Percentiles rank a stretch among this genome's conserved stretches.
phyloP scores from a whole-genome alignment of 1,139 yeast species.

The Blastobotrys raffinosifermentans region DNA sequence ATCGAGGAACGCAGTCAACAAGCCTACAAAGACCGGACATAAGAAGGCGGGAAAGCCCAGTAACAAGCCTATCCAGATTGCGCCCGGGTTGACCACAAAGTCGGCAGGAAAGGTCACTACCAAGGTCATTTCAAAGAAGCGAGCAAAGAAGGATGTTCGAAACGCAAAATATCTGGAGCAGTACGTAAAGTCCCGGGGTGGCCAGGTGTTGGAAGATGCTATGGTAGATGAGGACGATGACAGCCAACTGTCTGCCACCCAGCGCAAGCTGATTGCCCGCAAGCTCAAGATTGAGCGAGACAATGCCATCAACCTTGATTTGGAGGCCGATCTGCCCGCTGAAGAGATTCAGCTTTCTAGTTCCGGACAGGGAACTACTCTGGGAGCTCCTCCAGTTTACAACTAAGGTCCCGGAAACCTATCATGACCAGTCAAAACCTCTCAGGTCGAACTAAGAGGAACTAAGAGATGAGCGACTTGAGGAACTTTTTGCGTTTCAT shows the following conservation, averaged over 20 bases:
- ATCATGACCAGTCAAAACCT: too few relatives aligned
- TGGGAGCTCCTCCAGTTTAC: constrained; percentile 51
- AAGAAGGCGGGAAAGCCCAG: constrained; percentile 36
- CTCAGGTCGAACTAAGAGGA: too few relatives aligned
- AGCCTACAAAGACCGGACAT: constrained; percentile 64
- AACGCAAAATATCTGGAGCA: constrained; percentile 53
- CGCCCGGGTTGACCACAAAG: constrained; percentile 46
- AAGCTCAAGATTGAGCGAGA: constrained; percentile 30
- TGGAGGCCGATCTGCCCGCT: constrained; percentile 64
- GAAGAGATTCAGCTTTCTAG: constrained; percentile 42
- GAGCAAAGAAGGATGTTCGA: constrained; percentile 76
- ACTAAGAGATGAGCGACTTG: constrained; percentile 15
- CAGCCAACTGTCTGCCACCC: constrained; percentile 23
- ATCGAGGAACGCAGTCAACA: constrained; percentile 71
- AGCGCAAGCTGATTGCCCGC: constrained; percentile 29
- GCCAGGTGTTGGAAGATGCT: constrained; percentile 38
- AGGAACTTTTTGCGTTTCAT: constrained; percentile 22
- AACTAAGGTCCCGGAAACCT: neutral
- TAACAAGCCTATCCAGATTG: constrained; percentile 1
- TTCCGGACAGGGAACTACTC: constrained; percentile 71
- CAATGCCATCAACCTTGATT: constrained; percentile 52
- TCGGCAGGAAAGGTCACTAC: constrained; percentile 47
- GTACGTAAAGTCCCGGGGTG: constrained; percentile 28
- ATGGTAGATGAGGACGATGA: constrained; percentile 42
- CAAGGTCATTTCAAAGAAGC: constrained; percentile 57